Base-by-base conservation (phyloP, 1,284 basidiomycete genomes). In the Phlebopus sp. region DNA sequence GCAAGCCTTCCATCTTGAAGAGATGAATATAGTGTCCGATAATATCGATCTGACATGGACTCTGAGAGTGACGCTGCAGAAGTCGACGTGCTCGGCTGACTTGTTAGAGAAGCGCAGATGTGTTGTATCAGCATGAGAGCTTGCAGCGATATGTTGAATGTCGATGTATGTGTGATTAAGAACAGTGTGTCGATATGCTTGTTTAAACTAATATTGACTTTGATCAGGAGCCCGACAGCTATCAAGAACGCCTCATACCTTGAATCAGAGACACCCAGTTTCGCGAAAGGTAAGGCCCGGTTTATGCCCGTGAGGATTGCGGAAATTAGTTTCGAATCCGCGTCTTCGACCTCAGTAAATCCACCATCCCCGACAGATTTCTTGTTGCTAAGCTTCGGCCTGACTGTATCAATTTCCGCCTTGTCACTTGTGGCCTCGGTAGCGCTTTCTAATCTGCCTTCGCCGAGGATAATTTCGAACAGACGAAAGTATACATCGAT, bases 141-240 rank as follows among this genome's bases (percentile, higher is more conserved):
- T 68, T 97, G 97, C 13, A 99, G 82, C 13, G 94, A 92, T 55
- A 96, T 94, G 69, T 97, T 98, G 80, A 99, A 99, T 0, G 91
- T 90, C 7, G 85, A 87, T n/a, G 76, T 86, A 69, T 99, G 96
- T 2, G 92, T 96, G 62, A 99, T 95, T 47, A 89, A 81, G 79
- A 98, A 99, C 19, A 98, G 81, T 0, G 92, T 96, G 64, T 94
- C 88, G 62, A 98, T 88, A 62, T 97, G 94, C 53, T 85, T 82
- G 58, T 86, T 81, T 57, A 98, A 85, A 15, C 88, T 92, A 57
- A 18, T 37, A 1, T 35, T 21, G 10, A 31, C 36, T 19, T n/a
- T 44, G 15, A 37, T 53, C 18, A 56, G 46, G 27, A 17, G 19
- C 34, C 47, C n/a, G 59, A 32, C 39, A 45, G 45, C 19, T 37